Base-by-base conservation (phyloP, 306 rosid species). In the Dicorynia guianensis region DNA sequence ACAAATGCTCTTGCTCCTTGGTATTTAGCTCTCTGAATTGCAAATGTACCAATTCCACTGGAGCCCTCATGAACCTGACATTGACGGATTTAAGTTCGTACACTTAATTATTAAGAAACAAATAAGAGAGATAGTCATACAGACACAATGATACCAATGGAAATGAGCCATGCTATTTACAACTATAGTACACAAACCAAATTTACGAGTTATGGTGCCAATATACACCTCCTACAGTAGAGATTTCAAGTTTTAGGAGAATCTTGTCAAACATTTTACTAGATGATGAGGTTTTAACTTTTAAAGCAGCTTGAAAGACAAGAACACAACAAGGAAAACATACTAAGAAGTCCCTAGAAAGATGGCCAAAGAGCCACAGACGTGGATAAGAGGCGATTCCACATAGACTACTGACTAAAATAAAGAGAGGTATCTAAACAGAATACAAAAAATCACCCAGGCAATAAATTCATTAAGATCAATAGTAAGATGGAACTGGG, bases 31-130 rank as follows among this genome's bases (percentile, higher is more conserved):
- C 90, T 90, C 85, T 95, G 97, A 90, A 95, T 92, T 2, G 98
- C 96, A 82, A 95, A 95, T 61, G 97, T 92, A 13, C 98, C 98
- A 17, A 95, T 95, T 77, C 98, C 98, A 72, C 98, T 90, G 14
- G 98, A 95, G 50, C 97, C 98, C 67, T 97, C 98, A 80, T 95
- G 98, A 79, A 95, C 82, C 98, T 95, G 88, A 80, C 67, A 44
- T 69, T 30, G 6, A 66, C 52, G 52, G 53, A 72, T 49, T 42
- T 52, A 57, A 67, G 57, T 47, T 66, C 1, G 30, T 25, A 25
- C 38, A 11, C 11, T 50, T 40, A 43, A 53, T 40, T 17, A 25
- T 38, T 73, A 34, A 39, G 56, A 50, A n/a, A 53, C 43, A 25
- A 18, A 52, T 74, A 61, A 57, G 44, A 84, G 58, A 72, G 48